Percentiles rank a stretch among this genome's conserved stretches.
Conservation (phyloP, 2,329 filamentous ascomycete species). For the Monosporascus sp. region DNA sequence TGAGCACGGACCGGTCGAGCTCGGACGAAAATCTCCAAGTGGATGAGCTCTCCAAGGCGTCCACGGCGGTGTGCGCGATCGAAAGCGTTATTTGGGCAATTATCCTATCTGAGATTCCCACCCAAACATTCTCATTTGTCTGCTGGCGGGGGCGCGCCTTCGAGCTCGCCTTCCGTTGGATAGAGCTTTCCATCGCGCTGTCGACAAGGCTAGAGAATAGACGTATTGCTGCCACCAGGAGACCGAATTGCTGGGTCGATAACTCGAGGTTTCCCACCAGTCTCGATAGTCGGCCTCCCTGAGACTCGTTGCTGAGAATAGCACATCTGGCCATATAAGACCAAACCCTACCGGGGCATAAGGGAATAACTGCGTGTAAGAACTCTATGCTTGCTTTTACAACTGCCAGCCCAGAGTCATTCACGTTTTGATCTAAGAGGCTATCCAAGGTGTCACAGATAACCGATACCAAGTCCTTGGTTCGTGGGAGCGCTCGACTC, state of each 20-base stretch:
- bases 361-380: constrained; percentile 64
- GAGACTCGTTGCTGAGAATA: constrained; percentile 70
- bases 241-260: constrained; percentile 67
- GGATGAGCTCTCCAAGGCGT: constrained; percentile 78
- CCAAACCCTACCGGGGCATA: constrained; percentile 82
- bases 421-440: constrained; percentile 56
- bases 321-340: constrained; percentile 79
- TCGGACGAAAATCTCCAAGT: constrained; percentile 77
- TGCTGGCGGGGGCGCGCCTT: constrained; percentile 44
- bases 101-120: constrained; percentile 72
- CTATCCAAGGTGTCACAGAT: constrained; percentile 81
- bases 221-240: constrained; percentile 67
- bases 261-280: constrained; percentile 82
- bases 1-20: constrained; percentile 63
- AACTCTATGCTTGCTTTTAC: constrained; percentile 72
- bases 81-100: constrained; percentile 66
- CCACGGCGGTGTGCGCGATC: constrained; percentile 70
- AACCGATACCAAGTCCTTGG: constrained; percentile 72
- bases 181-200: constrained; percentile 64
- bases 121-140: constrained; percentile 49
- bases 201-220: constrained; percentile 73
- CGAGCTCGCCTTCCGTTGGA: constrained; percentile 56
- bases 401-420: constrained; percentile 61
- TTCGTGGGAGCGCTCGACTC: constrained; percentile 48
- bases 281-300: constrained; percentile 68